Evolutionary conservation across 345 rosid genomes (phyloP).

Genomic region (Boechera stricta): DNA sequence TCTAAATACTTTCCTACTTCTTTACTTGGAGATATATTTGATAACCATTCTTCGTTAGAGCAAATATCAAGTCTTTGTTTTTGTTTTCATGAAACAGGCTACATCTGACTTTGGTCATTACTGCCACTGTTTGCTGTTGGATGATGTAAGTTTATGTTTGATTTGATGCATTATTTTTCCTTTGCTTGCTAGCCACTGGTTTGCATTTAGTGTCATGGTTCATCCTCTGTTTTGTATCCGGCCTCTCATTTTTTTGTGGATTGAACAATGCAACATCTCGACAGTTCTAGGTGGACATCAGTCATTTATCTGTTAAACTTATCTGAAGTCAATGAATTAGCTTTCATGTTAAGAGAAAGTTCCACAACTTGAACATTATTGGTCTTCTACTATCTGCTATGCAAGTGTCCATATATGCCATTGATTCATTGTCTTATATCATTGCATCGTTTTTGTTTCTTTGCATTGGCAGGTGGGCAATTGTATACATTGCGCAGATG

Average conservation of each 20-base stretch:
- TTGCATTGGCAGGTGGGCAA: conserved; percentile 80
- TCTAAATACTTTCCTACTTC: not conserved
- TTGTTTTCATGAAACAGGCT: conserved; percentile 57
- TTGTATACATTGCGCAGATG: conserved; percentile 97
- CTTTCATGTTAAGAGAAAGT: not conserved
- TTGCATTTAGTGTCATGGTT: not conserved
- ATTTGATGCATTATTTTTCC: not conserved
- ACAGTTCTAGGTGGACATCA: not conserved
- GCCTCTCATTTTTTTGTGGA: conserved; percentile 1
- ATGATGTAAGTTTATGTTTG: conserved; percentile 75
- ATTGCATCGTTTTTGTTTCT: conserved; percentile 15
- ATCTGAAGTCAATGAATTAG: not conserved
- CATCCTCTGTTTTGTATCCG: conserved; percentile 6
- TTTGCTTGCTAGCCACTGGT: not conserved
- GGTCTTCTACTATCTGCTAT: not conserved
- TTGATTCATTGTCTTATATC: not conserved
- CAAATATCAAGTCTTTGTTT: not conserved
- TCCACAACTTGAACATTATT: conserved; percentile 5
- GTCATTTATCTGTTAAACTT: not conserved
- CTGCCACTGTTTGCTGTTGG: conserved; percentile 95
- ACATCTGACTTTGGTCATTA: conserved; percentile 83
- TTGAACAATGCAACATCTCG: conserved; percentile 8
- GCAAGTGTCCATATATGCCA: not conserved
- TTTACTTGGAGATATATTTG: conserved; percentile 10
- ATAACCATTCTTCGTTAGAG: not conserved